phyloP scores from a whole-genome alignment of 805 yeast genomes.

The Yarrowia sp. region DNA sequence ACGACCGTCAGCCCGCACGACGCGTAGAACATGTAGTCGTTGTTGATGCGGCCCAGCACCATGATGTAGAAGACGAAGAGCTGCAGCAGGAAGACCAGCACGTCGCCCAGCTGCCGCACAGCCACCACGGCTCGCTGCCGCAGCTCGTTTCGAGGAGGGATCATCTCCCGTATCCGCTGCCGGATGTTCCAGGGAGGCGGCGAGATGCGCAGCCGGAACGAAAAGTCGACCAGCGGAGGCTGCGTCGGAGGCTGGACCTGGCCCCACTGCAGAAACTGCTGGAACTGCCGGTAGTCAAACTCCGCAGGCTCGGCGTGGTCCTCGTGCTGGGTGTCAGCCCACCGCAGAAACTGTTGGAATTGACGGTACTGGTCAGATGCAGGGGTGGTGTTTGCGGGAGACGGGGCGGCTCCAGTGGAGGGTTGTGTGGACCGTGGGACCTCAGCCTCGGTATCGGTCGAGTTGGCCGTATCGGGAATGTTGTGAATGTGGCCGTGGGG shows the following conservation, averaged over 20 bases:
- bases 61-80: conserved; percentile 23
- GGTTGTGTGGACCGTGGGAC: neutral
- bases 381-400: neutral
- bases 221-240: conserved; percentile 1
- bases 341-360: conserved; percentile 21
- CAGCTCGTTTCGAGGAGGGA: conserved; percentile 4
- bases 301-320: conserved; percentile 9
- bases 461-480: neutral
- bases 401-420: neutral
- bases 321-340: conserved; percentile 20
- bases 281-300: conserved; percentile 16
- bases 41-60: conserved; percentile 18
- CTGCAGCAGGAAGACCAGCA: conserved; percentile 5
- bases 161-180: neutral
- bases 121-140: conserved; percentile 1
- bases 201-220: neutral
- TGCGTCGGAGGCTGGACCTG: neutral
- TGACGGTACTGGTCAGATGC: conserved; percentile 22
- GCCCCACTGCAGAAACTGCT: conserved; percentile 14
- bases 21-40: conserved; percentile 22
- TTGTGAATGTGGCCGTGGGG: neutral
- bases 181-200: conserved; percentile 19
- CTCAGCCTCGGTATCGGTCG: conserved; percentile 4
- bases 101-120: neutral
- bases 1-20: conserved; percentile 12